phyloP scores from a whole-genome alignment of 495 filamentous ascomycete species.

The Penicillium silybi region DNA sequence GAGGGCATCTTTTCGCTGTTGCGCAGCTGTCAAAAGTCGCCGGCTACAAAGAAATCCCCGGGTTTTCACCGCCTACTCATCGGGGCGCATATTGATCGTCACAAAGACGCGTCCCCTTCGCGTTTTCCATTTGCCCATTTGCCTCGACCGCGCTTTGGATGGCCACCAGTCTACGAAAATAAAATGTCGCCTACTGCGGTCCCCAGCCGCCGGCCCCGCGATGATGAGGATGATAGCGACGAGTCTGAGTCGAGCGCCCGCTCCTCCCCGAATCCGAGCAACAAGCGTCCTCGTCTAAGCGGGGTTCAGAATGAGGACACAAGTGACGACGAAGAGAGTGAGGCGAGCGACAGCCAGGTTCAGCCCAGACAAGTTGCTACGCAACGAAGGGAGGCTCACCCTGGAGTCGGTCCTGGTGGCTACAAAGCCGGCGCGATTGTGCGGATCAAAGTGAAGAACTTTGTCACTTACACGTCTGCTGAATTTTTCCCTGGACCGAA shows the following conservation, averaged over 20 bases:
- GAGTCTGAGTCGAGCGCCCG: conserved; percentile 12
- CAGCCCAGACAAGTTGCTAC: not conserved
- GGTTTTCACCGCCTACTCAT: conserved; percentile 25
- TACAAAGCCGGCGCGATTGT: conserved; percentile 86
- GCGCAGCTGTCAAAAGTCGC: conserved; percentile 1
- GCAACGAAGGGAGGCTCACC: conserved; percentile 1
- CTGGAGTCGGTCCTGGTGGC: conserved; percentile 16
- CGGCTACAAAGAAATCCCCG: conserved; percentile 9
- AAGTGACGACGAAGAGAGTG: conserved; percentile 11
- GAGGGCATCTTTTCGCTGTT: conserved; percentile 19
- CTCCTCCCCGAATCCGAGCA: conserved; percentile 18
- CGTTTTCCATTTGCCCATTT: conserved; percentile 3
- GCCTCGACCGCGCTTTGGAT: conserved; percentile 1
- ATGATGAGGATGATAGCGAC: conserved; percentile 25
- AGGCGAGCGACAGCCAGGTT: not conserved
- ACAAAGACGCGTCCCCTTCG: conserved; percentile 22
- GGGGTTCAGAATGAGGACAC: conserved; percentile 5
- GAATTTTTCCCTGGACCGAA: conserved; percentile 88
- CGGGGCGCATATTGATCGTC: conserved; percentile 15
- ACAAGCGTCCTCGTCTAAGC: conserved; percentile 35
- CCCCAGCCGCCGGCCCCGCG: conserved; percentile 30
- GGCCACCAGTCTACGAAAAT: not conserved
- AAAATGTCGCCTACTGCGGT: conserved; percentile 29
- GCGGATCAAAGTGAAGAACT: conserved; percentile 80
- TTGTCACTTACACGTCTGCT: conserved; percentile 90